phyloP scores from a whole-genome alignment of 306 rosid genomes.

The Medicago ruthenica region DNA sequence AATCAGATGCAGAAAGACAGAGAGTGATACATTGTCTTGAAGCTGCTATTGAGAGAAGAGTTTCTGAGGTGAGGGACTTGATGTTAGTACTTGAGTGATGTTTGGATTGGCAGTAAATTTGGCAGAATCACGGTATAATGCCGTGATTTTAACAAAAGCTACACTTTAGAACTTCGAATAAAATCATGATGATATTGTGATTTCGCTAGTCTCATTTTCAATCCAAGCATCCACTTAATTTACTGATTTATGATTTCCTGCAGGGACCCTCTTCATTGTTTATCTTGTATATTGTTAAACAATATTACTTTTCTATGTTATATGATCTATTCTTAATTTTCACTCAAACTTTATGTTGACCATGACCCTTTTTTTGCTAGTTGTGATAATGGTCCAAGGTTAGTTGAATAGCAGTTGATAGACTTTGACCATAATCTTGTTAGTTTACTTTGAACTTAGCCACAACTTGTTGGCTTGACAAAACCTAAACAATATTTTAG shows the following conservation, averaged over 20 bases:
- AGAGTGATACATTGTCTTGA: constrained; percentile 92
- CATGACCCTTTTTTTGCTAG: constrained; percentile 22
- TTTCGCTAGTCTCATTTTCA: too few relatives aligned
- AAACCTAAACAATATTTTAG: constrained; percentile 27
- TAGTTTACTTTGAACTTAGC: constrained; percentile 28
- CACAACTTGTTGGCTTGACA: constrained; percentile 36
- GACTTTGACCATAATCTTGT: constrained; percentile 40
- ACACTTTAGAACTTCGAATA: not conserved
- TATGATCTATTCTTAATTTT: constrained; percentile 33
- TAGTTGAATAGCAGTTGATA: constrained; percentile 46
- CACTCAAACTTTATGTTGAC: constrained; percentile 31
- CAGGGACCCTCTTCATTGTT: constrained; percentile 2
- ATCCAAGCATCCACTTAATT: not conserved
- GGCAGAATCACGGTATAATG: not conserved
- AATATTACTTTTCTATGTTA: not conserved
- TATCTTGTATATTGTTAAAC: not conserved
- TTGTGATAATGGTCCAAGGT: constrained; percentile 26
- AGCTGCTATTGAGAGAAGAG: constrained; percentile 97
- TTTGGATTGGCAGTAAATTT: not conserved
- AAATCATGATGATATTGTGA: too few relatives aligned
- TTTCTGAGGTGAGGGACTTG: constrained; percentile 66
- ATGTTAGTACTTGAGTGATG: not conserved
- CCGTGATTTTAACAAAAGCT: not conserved
- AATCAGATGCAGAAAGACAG: constrained; percentile 95
- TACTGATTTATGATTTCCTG: constrained; percentile 24